Base-by-base conservation (phyloP, 495 filamentous ascomycete species). In the Chaetomium fimeti region DNA sequence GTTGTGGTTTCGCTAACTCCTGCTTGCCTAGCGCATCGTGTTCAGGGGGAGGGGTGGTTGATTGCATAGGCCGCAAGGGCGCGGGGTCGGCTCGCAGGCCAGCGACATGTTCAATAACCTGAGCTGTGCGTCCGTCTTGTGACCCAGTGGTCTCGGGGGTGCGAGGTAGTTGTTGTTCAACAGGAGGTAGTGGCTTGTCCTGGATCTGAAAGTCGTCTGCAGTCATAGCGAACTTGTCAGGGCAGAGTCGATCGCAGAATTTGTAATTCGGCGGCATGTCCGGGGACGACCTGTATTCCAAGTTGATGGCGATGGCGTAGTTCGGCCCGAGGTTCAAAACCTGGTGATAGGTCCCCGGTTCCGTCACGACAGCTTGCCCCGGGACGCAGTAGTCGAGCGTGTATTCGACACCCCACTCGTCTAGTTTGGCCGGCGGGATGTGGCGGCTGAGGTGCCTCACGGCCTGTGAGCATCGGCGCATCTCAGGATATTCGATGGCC, bases 261-360 rank as follows among this genome's bases (percentile, higher is more conserved):
- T 27, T 52, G 51, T 75, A 75, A 20, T 69, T 36, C 1, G 57
- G 61, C 9, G 72, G 72, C 32, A 65, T 60, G 25, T 75, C 72
- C 1, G 72, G 67, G 8, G 72, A 75, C 5, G 72, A 75, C 5
- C 58, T 43, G 62, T 75, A 75, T 36, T 75, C 72, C n/a, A 75
- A 36, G 48, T 75, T 75, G 60, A 75, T 68, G 38, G 72, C 72
- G n/a, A 75, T 24, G 2, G 72, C 72, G 54, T 75, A 75, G 52
- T 75, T 75, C 9, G 71, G 69, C 0, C 72, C 72, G 5, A 73
- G 66, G 28, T 75, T 75, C n/a, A 75, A 60, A n/a, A 75, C 72
- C 52, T 75, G 72, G 54, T 75, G 72, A 43, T 75, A 75, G 12
- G 72, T 75, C 18, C 71, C 72, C 1, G 72, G 72, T 52, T 75